Base-by-base conservation (phyloP, 169 alveolate genomes). In the Plasmodium fragile region DNA sequence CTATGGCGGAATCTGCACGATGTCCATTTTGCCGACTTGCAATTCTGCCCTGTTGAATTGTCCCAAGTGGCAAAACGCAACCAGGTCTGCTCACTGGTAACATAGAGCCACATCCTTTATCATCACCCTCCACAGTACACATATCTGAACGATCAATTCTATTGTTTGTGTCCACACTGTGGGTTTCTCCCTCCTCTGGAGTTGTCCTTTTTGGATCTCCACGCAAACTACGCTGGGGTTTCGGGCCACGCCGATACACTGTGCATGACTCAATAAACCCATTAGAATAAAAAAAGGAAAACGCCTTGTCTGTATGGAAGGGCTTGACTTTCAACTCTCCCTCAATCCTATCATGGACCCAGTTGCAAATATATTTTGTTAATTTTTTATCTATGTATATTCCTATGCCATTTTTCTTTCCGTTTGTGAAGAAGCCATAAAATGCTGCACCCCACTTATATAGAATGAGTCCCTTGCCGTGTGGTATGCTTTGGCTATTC, bases 401-500 rank as follows among this genome's bases (percentile, higher is more conserved):
- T 16, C 93, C 93, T 34, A 32, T 73, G 3, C 93, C 93, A 73
- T 85, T 36, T 73, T 34, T 85, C 45, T 85, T 85, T 16, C 93
- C 93, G 30, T 85, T 85, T 18, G 59, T 7, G 70, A 85, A 85
- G 39, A 11, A 53, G 0, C 93, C 85, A 32, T 52, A 85, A 53
- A 85, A 85, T 2, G 93, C 77, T 32, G 73, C 81, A 7, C 93
- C 93, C 4, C 79, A 53, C n/a, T 85, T 69, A 36, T 85, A 45
- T 73, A 85, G 79, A 52, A 85, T 75, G 28, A 75, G 16, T 10
- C 93, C 93, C 34, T 34, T 85, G 4, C 93, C 93, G 79, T 85
- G 13, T 5, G 85, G 93, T 53, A n/a, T 16, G 8, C 43, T 75
- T n/a, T 85, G 39, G 39, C 25, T 55, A 53, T 85, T 25, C 16